Base-by-base conservation (phyloP, 805 yeast species). In the Spathaspora passalidarum region DNA sequence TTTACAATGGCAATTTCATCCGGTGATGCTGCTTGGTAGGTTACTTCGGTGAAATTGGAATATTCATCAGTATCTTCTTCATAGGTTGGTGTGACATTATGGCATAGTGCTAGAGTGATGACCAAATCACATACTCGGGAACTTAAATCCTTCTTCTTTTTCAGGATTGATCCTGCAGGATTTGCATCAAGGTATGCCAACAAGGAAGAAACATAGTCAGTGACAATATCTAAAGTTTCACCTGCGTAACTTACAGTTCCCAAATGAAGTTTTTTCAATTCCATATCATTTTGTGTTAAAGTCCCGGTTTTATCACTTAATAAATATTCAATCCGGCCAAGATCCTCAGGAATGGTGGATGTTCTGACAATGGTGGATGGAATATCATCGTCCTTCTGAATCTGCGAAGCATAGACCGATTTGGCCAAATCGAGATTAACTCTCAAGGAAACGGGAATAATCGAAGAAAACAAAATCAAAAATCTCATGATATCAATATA, bases 11-110 rank as follows among this genome's bases (percentile, higher is more conserved):
- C 99, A 55, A 94, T 83, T 62, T 94, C 99, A 70, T 94, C 99
- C 0, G 99, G 99, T 0, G 97, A 91, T 0, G 98, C 97, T 0
- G 99, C 99, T 66, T 94, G 99, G 62, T 91, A 94, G 2, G 89
- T 78, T 5, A 69, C 60, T 6, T 44, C 50, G 13, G 59, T 62
- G 8, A 17, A 22, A 18, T 14, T 19, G 11, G 19, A 14, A 25
- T 83, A 62, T 47, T 73, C 82, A 21, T 87, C 89, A 52, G 84
- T 88, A 47, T 85, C 94, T 13, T 66, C 63, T 32, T 72, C 75
- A 53, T 82, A 79, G 0, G 96, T 82, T 1, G 99, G 99, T 0
- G 99, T 95, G 22, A 94, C 99, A 55, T 90, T 90, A 64, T 94
- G 99, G 63, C 99, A 94, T n/a, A 92, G 70, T 0, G 98, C 96